Conservation (phyloP, 352 stramenopile genomes). For the Globisporangium lucens region DNA sequence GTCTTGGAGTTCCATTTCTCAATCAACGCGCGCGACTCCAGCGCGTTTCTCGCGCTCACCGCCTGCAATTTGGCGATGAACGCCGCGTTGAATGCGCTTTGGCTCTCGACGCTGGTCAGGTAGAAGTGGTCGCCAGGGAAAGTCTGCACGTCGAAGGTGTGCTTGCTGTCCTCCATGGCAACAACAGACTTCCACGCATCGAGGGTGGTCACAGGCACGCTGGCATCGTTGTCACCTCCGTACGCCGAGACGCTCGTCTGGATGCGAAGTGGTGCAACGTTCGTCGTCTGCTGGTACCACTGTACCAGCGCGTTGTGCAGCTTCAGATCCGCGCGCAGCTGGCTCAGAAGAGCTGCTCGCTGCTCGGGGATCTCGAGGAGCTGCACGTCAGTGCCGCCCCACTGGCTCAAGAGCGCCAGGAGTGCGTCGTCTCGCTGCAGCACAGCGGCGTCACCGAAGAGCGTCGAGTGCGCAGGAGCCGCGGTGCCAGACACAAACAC, state of each 20-base stretch:
- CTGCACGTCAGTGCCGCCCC: constrained; percentile 56
- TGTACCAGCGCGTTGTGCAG: constrained; percentile 52
- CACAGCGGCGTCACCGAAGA: constrained; percentile 30
- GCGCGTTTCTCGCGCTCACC: constrained; percentile 29
- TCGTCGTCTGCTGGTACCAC: constrained; percentile 29
- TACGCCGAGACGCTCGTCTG: constrained; percentile 43
- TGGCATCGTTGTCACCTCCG: constrained; percentile 41
- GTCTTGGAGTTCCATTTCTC: constrained; percentile 46
- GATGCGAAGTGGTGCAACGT: constrained; percentile 1
- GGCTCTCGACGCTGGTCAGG: constrained; percentile 32
- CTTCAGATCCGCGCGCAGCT: constrained; percentile 40
- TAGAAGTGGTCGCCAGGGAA: constrained; percentile 69
- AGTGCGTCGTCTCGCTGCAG: constrained; percentile 36
- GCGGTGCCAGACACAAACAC: constrained; percentile 58
- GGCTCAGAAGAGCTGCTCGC: constrained; percentile 28
- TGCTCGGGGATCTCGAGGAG: constrained; percentile 49
- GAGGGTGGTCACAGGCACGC: constrained; percentile 34
- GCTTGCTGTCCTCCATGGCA: constrained; percentile 9
- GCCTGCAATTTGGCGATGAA: constrained; percentile 38
- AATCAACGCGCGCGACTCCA: constrained; percentile 49
- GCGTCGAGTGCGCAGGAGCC: constrained; percentile 25
- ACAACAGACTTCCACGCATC: constrained; percentile 32
- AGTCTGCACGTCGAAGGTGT: constrained; percentile 33
- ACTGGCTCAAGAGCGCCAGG: constrained; percentile 43
- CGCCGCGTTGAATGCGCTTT: constrained; percentile 30